Conservation (phyloP, 78 protist genomes). For the Monosiga brevicollis region DNA sequence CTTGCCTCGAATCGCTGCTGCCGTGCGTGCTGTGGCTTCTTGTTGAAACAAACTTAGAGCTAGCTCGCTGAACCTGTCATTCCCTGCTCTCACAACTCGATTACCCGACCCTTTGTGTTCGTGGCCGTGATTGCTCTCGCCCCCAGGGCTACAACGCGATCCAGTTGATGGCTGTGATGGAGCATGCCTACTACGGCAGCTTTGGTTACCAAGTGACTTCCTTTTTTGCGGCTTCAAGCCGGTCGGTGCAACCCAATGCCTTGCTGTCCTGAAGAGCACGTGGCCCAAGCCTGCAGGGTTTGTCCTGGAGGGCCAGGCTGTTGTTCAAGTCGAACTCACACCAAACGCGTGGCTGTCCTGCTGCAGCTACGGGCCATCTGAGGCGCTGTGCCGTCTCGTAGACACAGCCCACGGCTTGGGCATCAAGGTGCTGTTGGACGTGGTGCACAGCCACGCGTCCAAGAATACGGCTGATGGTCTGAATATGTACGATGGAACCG, state of each 20-base stretch:
- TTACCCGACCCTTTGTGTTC: background rate
- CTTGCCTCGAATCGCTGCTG: constrained; percentile 17
- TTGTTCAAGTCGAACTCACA: no score
- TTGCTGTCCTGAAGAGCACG: background rate
- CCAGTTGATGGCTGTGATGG: constrained; percentile 93
- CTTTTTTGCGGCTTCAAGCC: constrained; percentile 57
- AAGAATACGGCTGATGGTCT: constrained; percentile 73
- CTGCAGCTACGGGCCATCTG: constrained; percentile 51
- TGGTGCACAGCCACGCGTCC: constrained; percentile 76
- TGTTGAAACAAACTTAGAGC: background rate
- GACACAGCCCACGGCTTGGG: constrained; percentile 72
- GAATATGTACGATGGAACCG: constrained; percentile 76
- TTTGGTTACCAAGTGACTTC: constrained; percentile 82
- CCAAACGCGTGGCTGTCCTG: no score
- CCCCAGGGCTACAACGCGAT: constrained; percentile 72
- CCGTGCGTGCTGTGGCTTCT: background rate
- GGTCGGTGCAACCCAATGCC: no score
- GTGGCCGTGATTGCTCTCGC: constrained; percentile 13
- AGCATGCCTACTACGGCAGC: constrained; percentile 92
- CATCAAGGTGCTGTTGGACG: constrained; percentile 74
- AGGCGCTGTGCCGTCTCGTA: constrained; percentile 67
- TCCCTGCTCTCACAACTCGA: background rate
- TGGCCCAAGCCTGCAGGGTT: no score
- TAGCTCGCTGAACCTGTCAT: background rate
- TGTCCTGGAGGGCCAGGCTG: no score